Base-by-base conservation (phyloP, 768 basidiomycete species). In the Imleria badia region DNA sequence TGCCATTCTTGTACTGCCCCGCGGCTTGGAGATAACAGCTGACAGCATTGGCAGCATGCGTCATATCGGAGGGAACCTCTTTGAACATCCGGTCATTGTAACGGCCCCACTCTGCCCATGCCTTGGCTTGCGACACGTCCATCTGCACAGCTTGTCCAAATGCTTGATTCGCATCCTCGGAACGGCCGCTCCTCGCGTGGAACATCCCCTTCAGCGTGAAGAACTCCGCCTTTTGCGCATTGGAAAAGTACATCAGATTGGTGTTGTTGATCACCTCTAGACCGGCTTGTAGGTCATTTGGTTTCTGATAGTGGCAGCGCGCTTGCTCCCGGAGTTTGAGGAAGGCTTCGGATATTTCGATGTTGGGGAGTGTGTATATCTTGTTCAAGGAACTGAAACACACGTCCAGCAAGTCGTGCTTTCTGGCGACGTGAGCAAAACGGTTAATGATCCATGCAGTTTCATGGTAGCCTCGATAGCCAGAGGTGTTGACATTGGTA, bases 401-500 rank as follows among this genome's bases (percentile, higher is more conserved):
- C 38, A 97, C 97, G 45, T 99, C 97, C 42, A 95, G 80, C 8
- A 99, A 81, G 57, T 95, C 91, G 66, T 99, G 97, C 73, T 98
- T 96, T 54, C 97, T 82, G 20, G 97, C 97, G 51, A 98, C 94
- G 73, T 99, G 96, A 10, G 97, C 97, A 66, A 99, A 98, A 15
- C 97, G 88, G 69, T 99, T 99, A 76, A 98, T 98, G 67, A 97
- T 98, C 97, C 97, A 99, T 8, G 97, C 97, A 0, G 94, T 98
- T 76, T 99, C 97, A 67, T 99, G 97, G 70, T 92, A 98, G 9
- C 97, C 97, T 47, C 97, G 84, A 68, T 93, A 98, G 8, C 94
- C 96, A 65, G 85, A 90, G 2, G 92, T 94, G 52, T 85, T 91
- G 39, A 86, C 75, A 54, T 81, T 88, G 35, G 75, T 79, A 22